Base-by-base conservation (phyloP, 2,329 filamentous ascomycete genomes). In the Aspergillus alliaceus region DNA sequence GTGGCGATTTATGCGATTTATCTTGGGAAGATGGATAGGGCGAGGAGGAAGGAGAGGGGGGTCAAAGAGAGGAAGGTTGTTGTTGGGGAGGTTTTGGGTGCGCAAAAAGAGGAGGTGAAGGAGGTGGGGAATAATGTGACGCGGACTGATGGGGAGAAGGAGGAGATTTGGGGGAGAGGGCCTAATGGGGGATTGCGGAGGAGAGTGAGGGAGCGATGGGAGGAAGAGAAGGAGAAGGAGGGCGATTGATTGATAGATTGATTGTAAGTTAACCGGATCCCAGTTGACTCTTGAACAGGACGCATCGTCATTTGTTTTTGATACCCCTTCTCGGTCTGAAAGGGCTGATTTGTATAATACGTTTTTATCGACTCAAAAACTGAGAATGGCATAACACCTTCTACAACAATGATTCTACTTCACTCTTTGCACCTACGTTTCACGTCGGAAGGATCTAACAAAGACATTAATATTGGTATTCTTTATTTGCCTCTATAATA, bases 1-100 rank as follows among this genome's bases (percentile, higher is more conserved):
- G 75, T 76, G 24, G 68, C 73, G 12, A 72, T 81, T 15, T 81
- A 80, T 67, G 75, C 73, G 24, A 74, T 75, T 11, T 81, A 81
- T 65, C 58, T 80, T 53, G 66, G 72, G 40, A 80, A 80, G 60
- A 69, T 80, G 14, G 70, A 72, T 49, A 53, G 69, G 53, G 76
- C 76, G 24, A 73, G 68, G 53, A 65, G 61, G 22, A 73, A 70
- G 52, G 78, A 79, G 64, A 70, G 64, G 57, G 65, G 59, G 37
- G 56, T 75, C 40, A 66, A 64, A 27, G 78, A 80, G 65, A 69
- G 66, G 63, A 80, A 78, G 61, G 66, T 66, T 3, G 61, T 75
- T 29, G 60, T 75, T 27, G 61, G 35, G 34, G 66, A 68, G 47
- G 54, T 59, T 54, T 58, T 66, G 35, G 56, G 58, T 5, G 51